Evolutionary conservation across 2,329 filamentous ascomycete species (phyloP), one percentile per base, ranked within the genome.

Genomic region (Cercospora zeae-maydis): DNA sequence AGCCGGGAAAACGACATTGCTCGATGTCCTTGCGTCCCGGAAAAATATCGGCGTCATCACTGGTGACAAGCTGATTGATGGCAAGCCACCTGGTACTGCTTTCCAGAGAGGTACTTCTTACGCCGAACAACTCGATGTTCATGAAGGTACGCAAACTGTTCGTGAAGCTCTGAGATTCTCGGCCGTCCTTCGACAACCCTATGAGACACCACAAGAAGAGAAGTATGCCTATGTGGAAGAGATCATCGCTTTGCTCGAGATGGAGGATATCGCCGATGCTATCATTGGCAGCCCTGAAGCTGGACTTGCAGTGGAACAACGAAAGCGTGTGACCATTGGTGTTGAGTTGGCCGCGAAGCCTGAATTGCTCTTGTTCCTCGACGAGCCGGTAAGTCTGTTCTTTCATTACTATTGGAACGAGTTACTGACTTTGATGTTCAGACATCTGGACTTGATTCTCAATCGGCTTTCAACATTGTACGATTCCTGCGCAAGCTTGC

Each of bases 1-100:
- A n/a, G 92, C 91, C 4, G 92, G 92, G 54, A 96, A 96, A 78
- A 95, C 91, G 0, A 96, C 92, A 0, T 79, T 96, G 0, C 80
- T 96, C 2, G 90, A 96, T 70, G 90, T 93, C 0, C 79, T 96
- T 10, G 86, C 87, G 1, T 78, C 82, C 4, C 78, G 87, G 61
- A 87, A 86, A 75, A 88, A 84, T 66, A 86, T 88, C 64, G 86
- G 87, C 67, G 84, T 87, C 4, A 84, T 89, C 56, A 77, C 76
- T 34, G 87, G 87, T 45, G 84, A 88, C 64, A 83, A 86, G 58
- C 79, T 89, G 19, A 82, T 89, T 8, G 86, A 88, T 69, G 86
- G 86, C 8, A 66, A 66, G 33, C 62, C 70, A 9, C 70, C 83
- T 14, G 83, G 83, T n/a, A 80, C 80, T 19, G 81, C 83, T 2